Base-by-base conservation (phyloP, 495 filamentous ascomycete species). In the Patellaria atrata region DNA sequence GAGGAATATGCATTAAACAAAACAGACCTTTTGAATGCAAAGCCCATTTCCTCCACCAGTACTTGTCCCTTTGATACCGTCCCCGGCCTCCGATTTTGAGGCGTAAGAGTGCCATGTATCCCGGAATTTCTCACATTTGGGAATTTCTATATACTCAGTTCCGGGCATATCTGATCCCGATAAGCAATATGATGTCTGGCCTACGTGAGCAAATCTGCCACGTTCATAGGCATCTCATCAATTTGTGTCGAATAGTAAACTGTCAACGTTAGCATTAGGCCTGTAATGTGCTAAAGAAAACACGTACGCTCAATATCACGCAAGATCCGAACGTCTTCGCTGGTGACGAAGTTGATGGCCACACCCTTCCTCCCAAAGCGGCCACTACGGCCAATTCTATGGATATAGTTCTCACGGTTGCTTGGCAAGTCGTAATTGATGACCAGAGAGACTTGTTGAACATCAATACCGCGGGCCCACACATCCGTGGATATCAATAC, bases 381-480 rank as follows among this genome's bases (percentile, higher is more conserved):
- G 52, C 89, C 89, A 56, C 79, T 80, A 55, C 89, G 77, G 57
- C 89, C 89, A 51, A 99, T 99, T 45, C 89, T 75, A 60, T 99
- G 89, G 56, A 99, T 96, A 60, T 99, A 99, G 63, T 99, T 99
- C 62, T 99, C 89, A 72, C 89, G 86, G 64, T 99, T 99, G 53
- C 78, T 84, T 21, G 89, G 89, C 22, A 99, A 68, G 52, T 99
- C 89, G 59, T 99, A 99, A 62, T 99, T 99, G 64, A 99, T 99
- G 40, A 99, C 89, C 38, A 99, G 65, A n/a, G 82, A 92, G 18
- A 99, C 89, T 58, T 99, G 89, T 58, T 99, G 89, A 18, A 99
- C 89, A 57, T 99, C 89, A 64, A 99, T 99, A 65, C 89, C 89
- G 59, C 89, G 77, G 43, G 89, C 91, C 71, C 85, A 86, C 14